Evolutionary conservation across 805 yeast genomes (phyloP).

Genomic region (Blastobotrys robertii): DNA sequence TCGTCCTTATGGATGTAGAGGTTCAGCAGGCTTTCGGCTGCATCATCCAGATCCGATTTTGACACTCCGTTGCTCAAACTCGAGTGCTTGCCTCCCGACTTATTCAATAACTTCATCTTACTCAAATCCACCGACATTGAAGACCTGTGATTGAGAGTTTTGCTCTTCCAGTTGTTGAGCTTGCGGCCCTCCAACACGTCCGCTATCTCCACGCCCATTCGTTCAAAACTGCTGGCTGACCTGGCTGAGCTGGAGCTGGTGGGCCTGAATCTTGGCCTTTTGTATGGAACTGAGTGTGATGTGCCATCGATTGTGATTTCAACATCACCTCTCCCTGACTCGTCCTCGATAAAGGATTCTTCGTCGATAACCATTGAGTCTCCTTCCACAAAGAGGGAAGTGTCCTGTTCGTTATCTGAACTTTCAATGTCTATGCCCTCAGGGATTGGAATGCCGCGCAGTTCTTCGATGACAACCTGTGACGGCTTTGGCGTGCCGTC

Average conservation of each 20-base stretch:
- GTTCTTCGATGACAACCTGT: neutral
- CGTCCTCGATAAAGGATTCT: too few species aligned
- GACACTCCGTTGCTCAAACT: neutral
- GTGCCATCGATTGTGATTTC: too few species aligned
- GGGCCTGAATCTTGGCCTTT: too few species aligned
- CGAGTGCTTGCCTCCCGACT: neutral
- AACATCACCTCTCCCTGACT: too few species aligned
- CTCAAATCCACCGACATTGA: neutral
- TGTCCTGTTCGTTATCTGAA: neutral
- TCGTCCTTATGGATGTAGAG: conserved; percentile 61
- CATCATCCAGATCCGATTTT: conserved; percentile 14
- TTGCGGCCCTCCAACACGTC: neutral
- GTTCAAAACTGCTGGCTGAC: too few species aligned
- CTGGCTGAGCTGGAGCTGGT: too few species aligned
- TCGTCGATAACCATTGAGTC: too few species aligned
- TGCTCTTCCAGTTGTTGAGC: neutral
- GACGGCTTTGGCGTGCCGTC: too few species aligned
- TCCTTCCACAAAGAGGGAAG: neutral
- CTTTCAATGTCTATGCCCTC: neutral
- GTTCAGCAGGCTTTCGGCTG: conserved; percentile 51
- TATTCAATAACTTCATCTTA: too few species aligned
- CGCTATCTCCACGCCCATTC: too few species aligned
- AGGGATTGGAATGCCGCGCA: too few species aligned
- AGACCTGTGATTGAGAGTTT: neutral
- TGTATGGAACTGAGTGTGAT: too few species aligned